Evolutionary conservation across 2,329 filamentous ascomycete genomes (phyloP).

Genomic region (Epichloe uncinata): DNA sequence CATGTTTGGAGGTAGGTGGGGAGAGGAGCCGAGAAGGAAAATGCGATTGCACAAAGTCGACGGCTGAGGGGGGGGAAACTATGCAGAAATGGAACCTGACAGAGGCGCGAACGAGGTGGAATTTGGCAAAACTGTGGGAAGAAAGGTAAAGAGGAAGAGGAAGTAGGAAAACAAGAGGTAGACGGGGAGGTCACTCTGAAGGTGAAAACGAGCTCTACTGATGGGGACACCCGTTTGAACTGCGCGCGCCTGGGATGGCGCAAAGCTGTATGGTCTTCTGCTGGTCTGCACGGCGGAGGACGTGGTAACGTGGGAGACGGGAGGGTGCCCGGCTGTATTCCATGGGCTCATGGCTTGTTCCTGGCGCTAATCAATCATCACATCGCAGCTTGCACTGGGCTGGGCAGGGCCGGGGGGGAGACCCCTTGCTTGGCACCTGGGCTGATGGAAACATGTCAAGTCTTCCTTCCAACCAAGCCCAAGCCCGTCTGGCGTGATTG

Average conservation of each 20-base stretch:
- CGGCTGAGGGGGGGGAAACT: background rate
- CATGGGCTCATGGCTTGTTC: background rate
- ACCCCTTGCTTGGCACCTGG: too few relatives aligned
- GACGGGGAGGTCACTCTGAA: background rate
- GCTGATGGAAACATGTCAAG: too few relatives aligned
- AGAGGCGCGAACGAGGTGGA: background rate
- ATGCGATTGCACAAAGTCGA: background rate
- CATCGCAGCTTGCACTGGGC: background rate
- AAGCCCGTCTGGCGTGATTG: too few relatives aligned
- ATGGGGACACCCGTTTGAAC: background rate
- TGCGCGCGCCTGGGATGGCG: background rate
- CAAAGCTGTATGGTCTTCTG: background rate
- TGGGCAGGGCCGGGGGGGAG: background rate
- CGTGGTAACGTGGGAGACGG: background rate
- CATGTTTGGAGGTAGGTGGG: constrained; percentile 24
- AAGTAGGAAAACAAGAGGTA: constrained; percentile 2
- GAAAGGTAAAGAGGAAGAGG: constrained; percentile 5
- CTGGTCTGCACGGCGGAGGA: background rate
- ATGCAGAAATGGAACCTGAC: background rate
- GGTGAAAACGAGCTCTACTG: constrained; percentile 7
- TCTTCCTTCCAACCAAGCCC: too few relatives aligned
- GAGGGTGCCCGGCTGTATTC: background rate
- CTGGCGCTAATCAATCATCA: background rate
- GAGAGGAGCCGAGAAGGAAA: background rate
- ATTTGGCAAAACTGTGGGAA: background rate